These are phyloP conservation scores for Lenzites betulinus DNA, from an alignment of 768 basidiomycete genomes.

Conservation along the genomic window DNA sequence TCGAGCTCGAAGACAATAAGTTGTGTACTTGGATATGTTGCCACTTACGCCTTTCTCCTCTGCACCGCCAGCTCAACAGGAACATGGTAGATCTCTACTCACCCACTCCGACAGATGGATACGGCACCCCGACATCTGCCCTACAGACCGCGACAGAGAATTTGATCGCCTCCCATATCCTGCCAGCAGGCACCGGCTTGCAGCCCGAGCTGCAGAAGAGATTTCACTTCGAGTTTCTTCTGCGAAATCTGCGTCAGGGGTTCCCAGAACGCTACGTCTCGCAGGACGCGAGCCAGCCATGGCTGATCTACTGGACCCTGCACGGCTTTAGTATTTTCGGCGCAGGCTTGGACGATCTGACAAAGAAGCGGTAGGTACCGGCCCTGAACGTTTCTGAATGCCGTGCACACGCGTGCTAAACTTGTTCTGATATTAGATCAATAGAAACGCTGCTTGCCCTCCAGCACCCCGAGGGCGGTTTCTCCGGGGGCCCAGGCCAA, in stretches of 20 bases:
- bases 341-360: conserved; percentile 74
- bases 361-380: conserved; percentile 65
- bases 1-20: not conserved
- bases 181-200: conserved; percentile 31
- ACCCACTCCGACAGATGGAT: conserved; percentile 55
- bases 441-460: conserved; percentile 79
- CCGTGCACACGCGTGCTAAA: not conserved
- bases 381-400: too few relatives aligned
- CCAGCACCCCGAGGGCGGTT: conserved; percentile 88
- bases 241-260: conserved; percentile 71
- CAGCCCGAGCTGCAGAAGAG: conserved; percentile 51
- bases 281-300: conserved; percentile 94
- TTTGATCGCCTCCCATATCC: conserved; percentile 56
- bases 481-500: conserved; percentile 90
- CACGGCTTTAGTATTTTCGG: conserved; percentile 83
- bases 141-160: conserved; percentile 68
- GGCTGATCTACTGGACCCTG: conserved; percentile 92
- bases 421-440: conserved; percentile 25
- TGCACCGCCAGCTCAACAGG: not conserved
- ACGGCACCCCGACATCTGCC: conserved; percentile 62
- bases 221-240: conserved; percentile 75
- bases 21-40: too few relatives aligned
- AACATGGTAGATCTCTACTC: not conserved
- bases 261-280: conserved; percentile 78
- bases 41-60: not conserved